Evolutionary conservation across 164 flowering plant species (phyloP).

Genomic region (Euptelea pleiosperma): DNA sequence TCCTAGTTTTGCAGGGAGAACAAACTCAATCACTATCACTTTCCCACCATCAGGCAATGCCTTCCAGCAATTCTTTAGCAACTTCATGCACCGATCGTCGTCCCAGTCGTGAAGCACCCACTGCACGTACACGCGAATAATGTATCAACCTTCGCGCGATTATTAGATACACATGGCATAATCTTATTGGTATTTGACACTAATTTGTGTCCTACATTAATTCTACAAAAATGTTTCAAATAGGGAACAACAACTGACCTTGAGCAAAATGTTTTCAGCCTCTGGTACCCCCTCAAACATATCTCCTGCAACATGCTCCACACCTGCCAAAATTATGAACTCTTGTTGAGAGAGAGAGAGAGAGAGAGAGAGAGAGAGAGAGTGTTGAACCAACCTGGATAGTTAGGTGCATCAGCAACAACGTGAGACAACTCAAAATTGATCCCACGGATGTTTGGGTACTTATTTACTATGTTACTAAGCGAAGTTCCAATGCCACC

Average conservation of each 20-base stretch:
- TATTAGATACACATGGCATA: too few relatives aligned
- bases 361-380: background rate
- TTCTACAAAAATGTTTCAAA: too few relatives aligned
- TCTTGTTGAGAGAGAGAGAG: background rate
- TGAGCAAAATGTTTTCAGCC: background rate
- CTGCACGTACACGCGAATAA: background rate
- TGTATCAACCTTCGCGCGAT: too few relatives aligned
- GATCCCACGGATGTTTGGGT: conserved; percentile 2
- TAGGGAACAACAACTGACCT: background rate
- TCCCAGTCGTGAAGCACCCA: background rate
- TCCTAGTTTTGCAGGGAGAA: background rate
- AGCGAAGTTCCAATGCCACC: too few relatives aligned
- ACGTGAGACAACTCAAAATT: conserved; percentile 11
- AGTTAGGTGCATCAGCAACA: background rate
- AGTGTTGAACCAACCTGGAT: background rate
- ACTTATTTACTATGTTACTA: too few relatives aligned
- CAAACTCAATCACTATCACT: background rate
- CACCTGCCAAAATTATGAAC: background rate
- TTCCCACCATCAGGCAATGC: background rate
- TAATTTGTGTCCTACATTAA: too few relatives aligned
- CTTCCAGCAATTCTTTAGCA: background rate
- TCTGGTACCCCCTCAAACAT: background rate
- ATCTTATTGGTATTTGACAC: too few relatives aligned
- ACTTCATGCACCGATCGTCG: background rate
- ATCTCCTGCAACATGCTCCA: background rate